phyloP scores from a whole-genome alignment of 176 grass and related monocot species.

The Panicum miliaceum region DNA sequence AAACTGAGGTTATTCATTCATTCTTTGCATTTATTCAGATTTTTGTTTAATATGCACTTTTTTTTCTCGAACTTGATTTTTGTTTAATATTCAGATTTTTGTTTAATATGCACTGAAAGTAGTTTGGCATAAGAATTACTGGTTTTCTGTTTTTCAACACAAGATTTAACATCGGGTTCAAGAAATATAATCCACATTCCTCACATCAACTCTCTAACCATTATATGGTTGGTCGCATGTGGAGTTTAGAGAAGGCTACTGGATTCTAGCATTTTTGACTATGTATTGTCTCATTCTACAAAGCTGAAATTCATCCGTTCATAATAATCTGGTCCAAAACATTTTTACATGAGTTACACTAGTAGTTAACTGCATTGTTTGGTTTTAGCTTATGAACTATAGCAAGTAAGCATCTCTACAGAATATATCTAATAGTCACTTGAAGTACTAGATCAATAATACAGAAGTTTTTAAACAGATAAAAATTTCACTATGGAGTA shows the following conservation, averaged over 20 bases:
- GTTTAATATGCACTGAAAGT: not conserved
- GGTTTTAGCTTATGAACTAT: constrained; percentile 6
- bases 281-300: not conserved
- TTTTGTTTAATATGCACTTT: constrained; percentile 22
- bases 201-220: not conserved
- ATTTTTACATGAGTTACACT: not conserved
- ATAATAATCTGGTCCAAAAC: not conserved
- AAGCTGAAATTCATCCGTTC: not conserved
- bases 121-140: constrained; percentile 1
- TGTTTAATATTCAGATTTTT: constrained; percentile 8
- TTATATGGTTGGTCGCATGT: not conserved
- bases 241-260: not conserved
- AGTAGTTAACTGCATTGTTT: not conserved
- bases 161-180: not conserved
- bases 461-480: not conserved
- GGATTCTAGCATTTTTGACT: not conserved
- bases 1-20: constrained; percentile 46
- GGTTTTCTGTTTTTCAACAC: constrained; percentile 1
- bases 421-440: too few species aligned
- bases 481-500: not conserved
- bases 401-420: too few species aligned
- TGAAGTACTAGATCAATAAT: not conserved
- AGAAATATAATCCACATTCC: not conserved
- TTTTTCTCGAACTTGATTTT: too few species aligned
- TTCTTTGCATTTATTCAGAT: constrained; percentile 1